Conservation (phyloP, 2,329 filamentous ascomycete genomes). For the Ampelomyces quisqualis region DNA sequence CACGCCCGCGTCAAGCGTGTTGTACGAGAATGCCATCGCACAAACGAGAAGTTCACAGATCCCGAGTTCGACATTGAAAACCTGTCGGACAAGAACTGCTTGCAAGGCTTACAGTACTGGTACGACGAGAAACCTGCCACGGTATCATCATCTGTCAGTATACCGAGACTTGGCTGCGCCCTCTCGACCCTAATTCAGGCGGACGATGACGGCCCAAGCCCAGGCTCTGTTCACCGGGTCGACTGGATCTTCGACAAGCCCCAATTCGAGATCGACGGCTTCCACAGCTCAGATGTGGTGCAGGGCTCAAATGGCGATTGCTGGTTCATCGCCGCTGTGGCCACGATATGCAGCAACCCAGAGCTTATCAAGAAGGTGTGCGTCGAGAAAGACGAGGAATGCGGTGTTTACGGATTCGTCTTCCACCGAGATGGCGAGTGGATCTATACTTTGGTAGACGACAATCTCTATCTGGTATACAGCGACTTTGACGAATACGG, state of each 20-base stretch:
- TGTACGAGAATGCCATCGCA: conserved; percentile 64
- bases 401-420: conserved; percentile 83
- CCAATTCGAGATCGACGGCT: conserved; percentile 73
- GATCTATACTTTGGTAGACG: conserved; percentile 88
- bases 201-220: conserved; percentile 20
- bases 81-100: conserved; percentile 51
- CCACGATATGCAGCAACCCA: conserved; percentile 70
- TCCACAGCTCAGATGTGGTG: conserved; percentile 72
- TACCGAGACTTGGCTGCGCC: conserved; percentile 22
- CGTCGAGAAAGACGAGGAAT: conserved; percentile 68
- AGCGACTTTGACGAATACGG: conserved; percentile 73
- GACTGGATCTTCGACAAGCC: conserved; percentile 76
- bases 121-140: conserved; percentile 52
- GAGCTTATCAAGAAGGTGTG: conserved; percentile 71
- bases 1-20: conserved; percentile 59
- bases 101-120: conserved; percentile 41
- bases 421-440: conserved; percentile 68
- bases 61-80: conserved; percentile 82
- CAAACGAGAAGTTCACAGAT: conserved; percentile 83
- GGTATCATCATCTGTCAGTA: conserved; percentile 8
- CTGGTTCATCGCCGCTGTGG: conserved; percentile 80
- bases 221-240: conserved; percentile 34
- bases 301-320: conserved; percentile 80
- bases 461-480: conserved; percentile 79
- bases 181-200: conserved; percentile 27